Evolutionary conservation across 768 basidiomycete species (phyloP).

Genomic region (Crucibulum laeve): DNA sequence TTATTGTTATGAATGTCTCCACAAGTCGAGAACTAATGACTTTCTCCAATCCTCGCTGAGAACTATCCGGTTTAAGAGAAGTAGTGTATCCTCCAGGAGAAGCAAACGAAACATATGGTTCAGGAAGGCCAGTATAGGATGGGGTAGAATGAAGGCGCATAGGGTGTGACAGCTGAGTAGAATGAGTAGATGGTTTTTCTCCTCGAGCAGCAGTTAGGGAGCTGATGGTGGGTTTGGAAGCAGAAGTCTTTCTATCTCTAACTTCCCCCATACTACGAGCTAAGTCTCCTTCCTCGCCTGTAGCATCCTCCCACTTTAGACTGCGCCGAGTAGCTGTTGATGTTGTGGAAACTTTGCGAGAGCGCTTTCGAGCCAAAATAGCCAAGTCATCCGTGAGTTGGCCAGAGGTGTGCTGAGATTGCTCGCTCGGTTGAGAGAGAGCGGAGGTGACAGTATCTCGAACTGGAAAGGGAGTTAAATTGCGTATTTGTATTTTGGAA

Average conservation of each 20-base stretch:
- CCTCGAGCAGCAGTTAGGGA: not conserved
- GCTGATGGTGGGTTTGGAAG: constrained; percentile 3
- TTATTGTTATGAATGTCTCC: constrained; percentile 66
- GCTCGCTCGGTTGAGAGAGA: constrained; percentile 60
- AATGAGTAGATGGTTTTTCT: not conserved
- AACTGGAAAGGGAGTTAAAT: constrained; percentile 80
- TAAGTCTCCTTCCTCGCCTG: constrained; percentile 23
- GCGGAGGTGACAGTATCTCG: constrained; percentile 77
- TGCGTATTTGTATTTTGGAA: constrained; percentile 67
- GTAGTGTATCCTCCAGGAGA: constrained; percentile 13
- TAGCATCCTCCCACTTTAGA: constrained; percentile 40
- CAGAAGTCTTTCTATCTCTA: constrained; percentile 37
- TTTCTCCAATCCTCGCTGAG: constrained; percentile 66
- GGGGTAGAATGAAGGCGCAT: too few species aligned
- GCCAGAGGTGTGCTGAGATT: constrained; percentile 55
- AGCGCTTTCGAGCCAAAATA: constrained; percentile 51
- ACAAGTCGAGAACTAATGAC: constrained; percentile 70
- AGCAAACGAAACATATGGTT: too few species aligned
- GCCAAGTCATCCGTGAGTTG: constrained; percentile 70
- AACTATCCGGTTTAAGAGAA: constrained; percentile 44
- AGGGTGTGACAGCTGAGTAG: not conserved
- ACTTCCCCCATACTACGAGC: constrained; percentile 15
- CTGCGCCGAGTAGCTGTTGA: constrained; percentile 49
- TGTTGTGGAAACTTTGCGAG: constrained; percentile 55
- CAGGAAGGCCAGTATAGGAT: too few species aligned